Evolutionary conservation across 2,329 filamentous ascomycete species (phyloP).

Genomic region (Cercospora sesami): DNA sequence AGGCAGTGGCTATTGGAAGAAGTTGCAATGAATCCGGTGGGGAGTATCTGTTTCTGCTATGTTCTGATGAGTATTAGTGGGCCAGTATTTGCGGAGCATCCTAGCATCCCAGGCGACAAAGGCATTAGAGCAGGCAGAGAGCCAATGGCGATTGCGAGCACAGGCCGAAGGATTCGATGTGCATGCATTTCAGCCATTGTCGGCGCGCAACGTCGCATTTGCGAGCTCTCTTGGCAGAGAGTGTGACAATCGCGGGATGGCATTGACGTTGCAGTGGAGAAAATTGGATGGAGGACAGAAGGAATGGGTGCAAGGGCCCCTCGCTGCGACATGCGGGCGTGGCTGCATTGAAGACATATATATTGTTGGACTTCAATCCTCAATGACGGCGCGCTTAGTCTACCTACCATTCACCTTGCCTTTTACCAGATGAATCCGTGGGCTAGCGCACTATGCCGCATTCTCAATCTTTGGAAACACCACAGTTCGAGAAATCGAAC

Average conservation of each 20-base stretch:
- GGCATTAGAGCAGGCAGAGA: background rate
- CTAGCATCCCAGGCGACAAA: too few relatives aligned
- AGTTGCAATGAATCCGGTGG: too few relatives aligned
- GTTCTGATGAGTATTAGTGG: too few relatives aligned
- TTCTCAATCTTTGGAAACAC: constrained; percentile 34
- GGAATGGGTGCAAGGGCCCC: background rate
- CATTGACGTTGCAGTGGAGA: background rate
- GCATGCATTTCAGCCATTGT: background rate
- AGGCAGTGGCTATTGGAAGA: too few relatives aligned
- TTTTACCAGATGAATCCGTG: constrained; percentile 41
- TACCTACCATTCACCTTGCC: constrained; percentile 40
- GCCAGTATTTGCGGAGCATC: too few relatives aligned
- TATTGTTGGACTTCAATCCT: background rate
- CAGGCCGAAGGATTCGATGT: background rate
- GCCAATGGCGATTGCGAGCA: background rate
- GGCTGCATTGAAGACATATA: background rate
- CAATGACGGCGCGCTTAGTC: constrained; percentile 34
- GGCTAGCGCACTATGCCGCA: constrained; percentile 34
- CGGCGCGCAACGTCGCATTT: too few relatives aligned
- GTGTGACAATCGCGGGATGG: background rate
- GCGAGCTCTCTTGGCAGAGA: background rate
- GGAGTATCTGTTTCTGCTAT: too few relatives aligned
- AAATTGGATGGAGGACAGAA: background rate
- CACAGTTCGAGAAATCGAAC: constrained; percentile 15
- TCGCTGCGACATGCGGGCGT: too few relatives aligned